Evolutionary conservation across 148 eudicot species (phyloP), one percentile per base, ranked within the genome.

Genomic region (Mesembryanthemum crystallinum): DNA sequence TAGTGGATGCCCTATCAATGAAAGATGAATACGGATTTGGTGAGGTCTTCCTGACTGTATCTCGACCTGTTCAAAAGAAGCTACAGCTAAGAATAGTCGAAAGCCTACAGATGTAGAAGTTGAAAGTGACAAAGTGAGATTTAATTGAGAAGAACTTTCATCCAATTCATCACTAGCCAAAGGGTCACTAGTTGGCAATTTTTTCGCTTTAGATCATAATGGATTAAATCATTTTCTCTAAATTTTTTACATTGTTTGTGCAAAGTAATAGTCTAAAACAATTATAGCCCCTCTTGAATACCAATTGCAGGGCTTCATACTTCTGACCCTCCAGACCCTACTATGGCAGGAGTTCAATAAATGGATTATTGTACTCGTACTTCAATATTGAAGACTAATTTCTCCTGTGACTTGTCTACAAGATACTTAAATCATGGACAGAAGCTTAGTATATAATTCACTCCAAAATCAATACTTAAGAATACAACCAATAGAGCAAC

Each of bases 1-100:
- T 57, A 94, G 83, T 69, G 97, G 92, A 84, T 92, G 89, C 57
- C 98, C 98, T 71, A 90, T 88, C 79, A 87, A 89, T 73, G 98
- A 84, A 78, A 94, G 93, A 84, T 94, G 98, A 75, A 94, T 94
- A 80, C 98, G 96, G 49, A 94, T 94, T 87, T 94, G 98, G 87
- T 94, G 98, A 32, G 98, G 97, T 67, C 98, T 91, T 76, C 98
- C 98, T 66, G 98, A 92, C 80, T 92, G 95, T 82, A 94, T 94
- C 75, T 94, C 91, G 45, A 94, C 96, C 98, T 94, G 80, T 73
- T 49, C 76, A 80, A 71, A n/a, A 83, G 52, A 69, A 79, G 24
- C 59, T 47, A 71, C 68, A 69, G 18, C 15, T 72, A 64, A 73
- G 74, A 47, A 60, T 8, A 24, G 10, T 23, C n/a, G 28, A 66